Conservation (phyloP, 768 basidiomycete species). For the Phaeolepiota aurea region DNA sequence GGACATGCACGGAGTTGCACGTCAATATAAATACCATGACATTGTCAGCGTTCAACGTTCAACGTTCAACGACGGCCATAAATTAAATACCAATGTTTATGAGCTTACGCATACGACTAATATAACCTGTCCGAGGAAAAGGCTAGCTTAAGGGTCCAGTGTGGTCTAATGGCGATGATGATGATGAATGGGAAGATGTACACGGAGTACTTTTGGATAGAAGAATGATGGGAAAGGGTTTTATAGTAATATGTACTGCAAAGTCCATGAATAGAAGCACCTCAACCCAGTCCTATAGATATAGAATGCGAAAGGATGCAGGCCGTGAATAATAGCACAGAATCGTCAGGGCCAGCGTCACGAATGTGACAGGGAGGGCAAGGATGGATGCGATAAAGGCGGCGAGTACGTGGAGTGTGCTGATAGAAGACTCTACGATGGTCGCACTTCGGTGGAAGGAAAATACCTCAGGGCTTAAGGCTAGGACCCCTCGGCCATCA, state of each 20-base stretch:
- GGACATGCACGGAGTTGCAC: neutral
- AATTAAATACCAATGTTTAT: too few relatives aligned
- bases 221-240: neutral
- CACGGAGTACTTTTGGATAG: neutral
- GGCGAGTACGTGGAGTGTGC: conserved; percentile 12
- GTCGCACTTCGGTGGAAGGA: conserved; percentile 1
- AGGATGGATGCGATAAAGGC: conserved; percentile 18
- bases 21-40: neutral
- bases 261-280: neutral
- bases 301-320: conserved; percentile 22
- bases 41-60: neutral
- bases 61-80: neutral
- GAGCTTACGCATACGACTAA: neutral
- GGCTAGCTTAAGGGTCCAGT: neutral
- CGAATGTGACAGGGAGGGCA: conserved; percentile 25
- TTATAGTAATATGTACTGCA: too few relatives aligned
- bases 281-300: conserved; percentile 6
- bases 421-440: conserved; percentile 5
- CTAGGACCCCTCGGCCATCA: conserved; percentile 2
- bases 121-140: neutral
- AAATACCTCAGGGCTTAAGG: neutral
- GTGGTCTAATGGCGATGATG: neutral
- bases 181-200: neutral
- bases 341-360: conserved; percentile 27
- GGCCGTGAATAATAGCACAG: conserved; percentile 33